Base-by-base conservation (phyloP, 768 basidiomycete genomes). In the Russula vinacea region DNA sequence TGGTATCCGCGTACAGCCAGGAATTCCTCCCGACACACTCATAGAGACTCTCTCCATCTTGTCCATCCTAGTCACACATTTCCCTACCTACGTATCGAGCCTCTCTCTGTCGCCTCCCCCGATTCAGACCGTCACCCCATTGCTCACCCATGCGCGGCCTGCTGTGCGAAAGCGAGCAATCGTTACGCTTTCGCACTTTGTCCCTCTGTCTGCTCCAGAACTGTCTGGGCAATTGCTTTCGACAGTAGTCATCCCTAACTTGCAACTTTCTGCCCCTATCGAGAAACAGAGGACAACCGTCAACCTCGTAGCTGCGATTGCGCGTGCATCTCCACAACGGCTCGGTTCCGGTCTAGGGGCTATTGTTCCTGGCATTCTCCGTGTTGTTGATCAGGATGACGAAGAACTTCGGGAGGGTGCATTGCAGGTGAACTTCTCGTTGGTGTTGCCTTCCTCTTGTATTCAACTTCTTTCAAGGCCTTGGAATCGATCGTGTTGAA, bases 151-250 rank as follows among this genome's bases (percentile, higher is more conserved):
- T 75, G 71, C 81, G 9, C 87, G 94, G 5, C 84, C 90, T 11
- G 92, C 93, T 0, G 91, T 98, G 58, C 86, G 95, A 56, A 98
- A 98, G 78, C 89, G 94, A 57, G 90, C 93, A 2, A 94, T 98
- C 63, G 79, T 86, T 42, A 92, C 94, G 0, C 74, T 94, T 47
- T 89, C 92, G 0, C 90, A 93, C 68, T 90, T 94, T 72, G 81
- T 94, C 44, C 89, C 87, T 17, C 84, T 85, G 49, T 87, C 88
- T 10, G 84, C 83, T 45, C 79, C 84, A 5, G 77, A 80, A 3
- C 74, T 90, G 11, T 90, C 91, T 72, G 73, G 79, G 1, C 75
- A 81, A n/a, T 76, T 93, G 35, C 76, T 94, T 51, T 77, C 79
- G 56, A 76, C 77, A 5, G 80, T 83, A 37, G 80, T 93, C 0